Percentiles rank a stretch among this genome's conserved stretches.
These are phyloP conservation scores for Lecanicillium sp. DNA, from an alignment of 2,329 filamentous ascomycete genomes.

Conservation along the genomic window DNA sequence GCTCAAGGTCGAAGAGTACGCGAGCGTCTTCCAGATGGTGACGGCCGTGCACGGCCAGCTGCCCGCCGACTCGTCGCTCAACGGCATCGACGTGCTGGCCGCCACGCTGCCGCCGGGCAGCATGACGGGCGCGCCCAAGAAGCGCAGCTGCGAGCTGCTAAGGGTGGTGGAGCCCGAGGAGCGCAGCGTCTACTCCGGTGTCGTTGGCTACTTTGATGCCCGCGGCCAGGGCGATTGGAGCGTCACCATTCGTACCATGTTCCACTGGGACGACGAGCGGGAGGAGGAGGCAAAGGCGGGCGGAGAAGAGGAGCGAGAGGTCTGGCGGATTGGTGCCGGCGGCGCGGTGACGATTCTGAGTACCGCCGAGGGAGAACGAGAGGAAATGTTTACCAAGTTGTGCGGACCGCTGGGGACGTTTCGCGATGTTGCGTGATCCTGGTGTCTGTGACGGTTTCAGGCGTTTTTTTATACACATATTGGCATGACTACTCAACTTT, in stretches of 20 bases:
- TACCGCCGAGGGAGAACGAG: slow-evolving; percentile 70
- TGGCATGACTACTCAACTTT: too few relatives aligned
- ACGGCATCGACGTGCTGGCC: slow-evolving; percentile 67
- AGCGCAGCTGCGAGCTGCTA: slow-evolving; percentile 80
- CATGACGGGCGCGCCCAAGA: slow-evolving; percentile 96
- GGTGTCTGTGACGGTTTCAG: too few relatives aligned
- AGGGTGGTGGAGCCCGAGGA: slow-evolving; percentile 56
- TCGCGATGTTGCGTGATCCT: slow-evolving; percentile 21
- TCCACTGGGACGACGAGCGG: slow-evolving; percentile 59
- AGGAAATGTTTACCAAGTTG: slow-evolving; percentile 82
- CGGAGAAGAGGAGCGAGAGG: slow-evolving; percentile 33
- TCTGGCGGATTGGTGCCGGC: slow-evolving; percentile 82
- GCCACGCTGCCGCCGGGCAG: slow-evolving; percentile 78
- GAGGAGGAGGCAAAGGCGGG: slow-evolving; percentile 11
- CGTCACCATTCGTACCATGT: slow-evolving; percentile 80
- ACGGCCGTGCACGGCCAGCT: slow-evolving; percentile 73
- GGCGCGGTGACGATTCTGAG: slow-evolving; percentile 85
- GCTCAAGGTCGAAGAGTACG: slow-evolving; percentile 84
- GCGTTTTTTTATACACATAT: too few relatives aligned
- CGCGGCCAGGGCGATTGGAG: slow-evolving; percentile 83
- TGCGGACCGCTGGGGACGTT: slow-evolving; percentile 49
- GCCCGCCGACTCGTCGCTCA: slow-evolving; percentile 18
- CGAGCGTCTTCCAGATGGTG: slow-evolving; percentile 85
- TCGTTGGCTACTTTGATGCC: slow-evolving; percentile 83
- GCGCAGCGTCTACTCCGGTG: slow-evolving; percentile 77